A percentile compares a stretch with the other conserved stretches of the same genome.
These are phyloP conservation scores for Neonectria coccinea DNA, from an alignment of 2,329 filamentous ascomycete species.

Conservation along the genomic window DNA sequence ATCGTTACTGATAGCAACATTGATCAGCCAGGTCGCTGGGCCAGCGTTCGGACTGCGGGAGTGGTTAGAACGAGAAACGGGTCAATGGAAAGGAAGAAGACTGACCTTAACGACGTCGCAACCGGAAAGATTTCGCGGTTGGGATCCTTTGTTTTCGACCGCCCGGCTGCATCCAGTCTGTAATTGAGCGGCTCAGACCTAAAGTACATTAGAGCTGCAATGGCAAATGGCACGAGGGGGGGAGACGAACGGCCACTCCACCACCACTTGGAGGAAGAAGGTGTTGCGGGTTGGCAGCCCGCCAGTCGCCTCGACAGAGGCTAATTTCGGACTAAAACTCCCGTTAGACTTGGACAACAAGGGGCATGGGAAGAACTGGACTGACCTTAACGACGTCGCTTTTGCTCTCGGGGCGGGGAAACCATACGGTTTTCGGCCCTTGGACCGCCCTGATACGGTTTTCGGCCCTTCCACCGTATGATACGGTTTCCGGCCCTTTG, in stretches of 20 bases:
- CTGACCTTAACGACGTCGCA: not conserved
- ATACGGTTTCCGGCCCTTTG: too few species aligned
- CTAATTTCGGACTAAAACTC: not conserved
- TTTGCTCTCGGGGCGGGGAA: not conserved
- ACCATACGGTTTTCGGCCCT: not conserved
- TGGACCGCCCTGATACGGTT: not conserved
- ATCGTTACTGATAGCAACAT: too few species aligned
- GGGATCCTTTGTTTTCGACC: too few species aligned
- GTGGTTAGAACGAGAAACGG: not conserved
- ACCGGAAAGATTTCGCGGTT: too few species aligned
- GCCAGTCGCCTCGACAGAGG: not conserved
- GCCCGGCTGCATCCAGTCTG: too few species aligned
- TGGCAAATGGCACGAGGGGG: too few species aligned
- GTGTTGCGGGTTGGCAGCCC: too few species aligned
- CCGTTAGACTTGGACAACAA: not conserved
- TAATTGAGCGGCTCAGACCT: too few species aligned
- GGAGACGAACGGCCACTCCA: too few species aligned
- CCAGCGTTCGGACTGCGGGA: not conserved
- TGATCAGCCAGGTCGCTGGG: too few species aligned
- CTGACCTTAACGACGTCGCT: not conserved
- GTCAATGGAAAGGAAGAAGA: not conserved
- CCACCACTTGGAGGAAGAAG: too few species aligned
- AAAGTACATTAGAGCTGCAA: too few species aligned
- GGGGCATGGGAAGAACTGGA: not conserved
- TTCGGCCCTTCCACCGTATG: not conserved